These are phyloP conservation scores for Dothideomycetes sp. DNA, from an alignment of 2,329 filamentous ascomycete species.

Conservation along the genomic window DNA sequence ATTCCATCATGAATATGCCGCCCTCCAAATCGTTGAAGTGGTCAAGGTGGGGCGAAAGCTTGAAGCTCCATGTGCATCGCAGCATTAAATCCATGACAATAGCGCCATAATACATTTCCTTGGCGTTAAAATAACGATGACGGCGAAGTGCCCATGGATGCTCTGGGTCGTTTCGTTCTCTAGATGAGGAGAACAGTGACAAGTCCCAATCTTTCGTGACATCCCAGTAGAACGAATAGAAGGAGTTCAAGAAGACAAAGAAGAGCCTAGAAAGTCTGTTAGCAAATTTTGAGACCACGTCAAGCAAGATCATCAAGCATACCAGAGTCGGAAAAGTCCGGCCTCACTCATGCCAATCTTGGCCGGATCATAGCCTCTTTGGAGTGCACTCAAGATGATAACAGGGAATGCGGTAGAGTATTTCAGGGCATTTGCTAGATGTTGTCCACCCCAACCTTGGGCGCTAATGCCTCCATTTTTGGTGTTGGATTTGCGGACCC, in stretches of 20 bases:
- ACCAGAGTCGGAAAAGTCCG: conserved; percentile 49
- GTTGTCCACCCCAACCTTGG: conserved; percentile 70
- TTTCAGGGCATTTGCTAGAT: conserved; percentile 88
- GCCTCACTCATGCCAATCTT: conserved; percentile 46
- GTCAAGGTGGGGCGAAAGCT: conserved; percentile 72
- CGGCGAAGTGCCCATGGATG: conserved; percentile 71
- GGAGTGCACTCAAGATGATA: conserved; percentile 67
- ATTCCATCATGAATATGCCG: conserved; percentile 79
- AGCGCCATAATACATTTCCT: conserved; percentile 71
- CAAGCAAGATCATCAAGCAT: conserved; percentile 19
- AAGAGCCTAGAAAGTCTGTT: conserved; percentile 49
- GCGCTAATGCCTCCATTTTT: conserved; percentile 29
- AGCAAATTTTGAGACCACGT: neutral
- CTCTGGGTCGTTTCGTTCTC: conserved; percentile 51
- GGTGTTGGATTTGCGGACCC: conserved; percentile 54
- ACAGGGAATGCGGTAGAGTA: conserved; percentile 93
- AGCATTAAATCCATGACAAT: conserved; percentile 71
- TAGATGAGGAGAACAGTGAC: conserved; percentile 57
- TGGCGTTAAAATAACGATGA: conserved; percentile 61
- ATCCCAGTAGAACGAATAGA: conserved; percentile 99
- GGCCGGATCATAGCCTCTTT: conserved; percentile 51
- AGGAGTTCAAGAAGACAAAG: conserved; percentile 70
- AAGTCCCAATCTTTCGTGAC: conserved; percentile 95
- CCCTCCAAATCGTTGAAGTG: conserved; percentile 80
- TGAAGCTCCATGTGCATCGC: conserved; percentile 84